phyloP scores from a whole-genome alignment of 805 yeast genomes.

The Candida hungchunana region DNA sequence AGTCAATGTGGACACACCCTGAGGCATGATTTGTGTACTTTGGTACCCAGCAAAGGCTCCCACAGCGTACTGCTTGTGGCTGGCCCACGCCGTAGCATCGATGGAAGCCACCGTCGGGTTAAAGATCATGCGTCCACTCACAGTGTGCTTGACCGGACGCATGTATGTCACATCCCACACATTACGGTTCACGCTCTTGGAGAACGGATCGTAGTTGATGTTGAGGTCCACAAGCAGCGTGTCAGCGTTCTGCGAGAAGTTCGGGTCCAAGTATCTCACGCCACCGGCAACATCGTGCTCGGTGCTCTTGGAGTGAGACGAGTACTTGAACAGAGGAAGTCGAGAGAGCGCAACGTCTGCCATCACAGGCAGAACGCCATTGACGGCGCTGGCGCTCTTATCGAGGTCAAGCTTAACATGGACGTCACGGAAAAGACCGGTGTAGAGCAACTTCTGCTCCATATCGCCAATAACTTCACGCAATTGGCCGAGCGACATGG shows the following conservation, averaged over 20 bases:
- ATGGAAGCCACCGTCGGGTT: slow-evolving; percentile 43
- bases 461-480: slow-evolving; percentile 31
- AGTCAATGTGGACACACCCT: slow-evolving; percentile 29
- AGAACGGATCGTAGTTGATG: slow-evolving; percentile 44
- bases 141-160: slow-evolving; percentile 40
- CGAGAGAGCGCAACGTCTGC: slow-evolving; percentile 39
- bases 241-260: slow-evolving; percentile 58
- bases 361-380: slow-evolving; percentile 39
- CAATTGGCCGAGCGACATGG: slow-evolving; percentile 37
- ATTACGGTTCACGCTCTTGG: slow-evolving; percentile 42
- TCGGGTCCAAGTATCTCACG: slow-evolving; percentile 36
- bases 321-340: slow-evolving; percentile 27
- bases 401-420: slow-evolving; percentile 40
- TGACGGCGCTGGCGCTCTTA: slow-evolving; percentile 7
- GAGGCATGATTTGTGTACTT: no score
- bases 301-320: slow-evolving; percentile 32
- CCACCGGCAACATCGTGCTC: slow-evolving; percentile 33
- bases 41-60: slow-evolving; percentile 48
- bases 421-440: slow-evolving; percentile 43
- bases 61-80: slow-evolving; percentile 46
- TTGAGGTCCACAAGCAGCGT: slow-evolving; percentile 42
- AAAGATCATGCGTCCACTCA: slow-evolving; percentile 44
- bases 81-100: slow-evolving; percentile 45
- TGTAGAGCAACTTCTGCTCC: slow-evolving; percentile 34
- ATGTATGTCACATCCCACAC: slow-evolving; percentile 43